phyloP scores from a whole-genome alignment of 345 rosid species.

The Isatis tinctoria region DNA sequence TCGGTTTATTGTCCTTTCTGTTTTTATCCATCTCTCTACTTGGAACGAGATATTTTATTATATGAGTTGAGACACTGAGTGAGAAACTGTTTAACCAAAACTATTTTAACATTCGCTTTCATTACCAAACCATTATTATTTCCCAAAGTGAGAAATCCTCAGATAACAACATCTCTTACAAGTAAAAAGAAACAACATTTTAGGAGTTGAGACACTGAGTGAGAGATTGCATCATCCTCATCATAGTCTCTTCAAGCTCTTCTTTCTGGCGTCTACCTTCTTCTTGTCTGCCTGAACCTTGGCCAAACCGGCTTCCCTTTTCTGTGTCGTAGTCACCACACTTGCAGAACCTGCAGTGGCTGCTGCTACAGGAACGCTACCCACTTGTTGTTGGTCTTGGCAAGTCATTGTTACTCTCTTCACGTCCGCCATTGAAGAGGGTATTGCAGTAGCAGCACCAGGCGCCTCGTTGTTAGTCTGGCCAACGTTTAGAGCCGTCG shows the following conservation, averaged over 20 bases:
- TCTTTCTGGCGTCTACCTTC: conserved; percentile 97
- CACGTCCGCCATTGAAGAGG: conserved; percentile 41
- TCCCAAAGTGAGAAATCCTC: conserved; percentile 14
- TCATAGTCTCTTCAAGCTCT: conserved; percentile 90
- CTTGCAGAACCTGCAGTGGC: conserved; percentile 34
- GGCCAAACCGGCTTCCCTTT: conserved; percentile 58
- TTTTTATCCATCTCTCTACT: no score
- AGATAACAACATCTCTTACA: conserved; percentile 22
- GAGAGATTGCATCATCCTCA: neutral
- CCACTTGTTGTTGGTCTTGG: conserved; percentile 48
- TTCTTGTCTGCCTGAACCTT: conserved; percentile 82
- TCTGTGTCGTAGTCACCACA: conserved; percentile 36
- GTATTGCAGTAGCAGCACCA: conserved; percentile 39
- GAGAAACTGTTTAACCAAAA: no score
- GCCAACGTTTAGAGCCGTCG: conserved; percentile 71
- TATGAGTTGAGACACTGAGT: no score
- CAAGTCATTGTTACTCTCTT: conserved; percentile 48
- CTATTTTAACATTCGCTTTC: conserved; percentile 10
- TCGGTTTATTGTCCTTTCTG: no score
- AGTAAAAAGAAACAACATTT: conserved; percentile 18
- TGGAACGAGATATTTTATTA: no score
- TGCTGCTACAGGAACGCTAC: conserved; percentile 19
- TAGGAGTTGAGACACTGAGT: neutral
- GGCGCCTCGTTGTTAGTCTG: conserved; percentile 55
- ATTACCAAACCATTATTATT: conserved; percentile 21